Conservation (phyloP, 352 stramenopile species). For the Pythium oligandrum region DNA sequence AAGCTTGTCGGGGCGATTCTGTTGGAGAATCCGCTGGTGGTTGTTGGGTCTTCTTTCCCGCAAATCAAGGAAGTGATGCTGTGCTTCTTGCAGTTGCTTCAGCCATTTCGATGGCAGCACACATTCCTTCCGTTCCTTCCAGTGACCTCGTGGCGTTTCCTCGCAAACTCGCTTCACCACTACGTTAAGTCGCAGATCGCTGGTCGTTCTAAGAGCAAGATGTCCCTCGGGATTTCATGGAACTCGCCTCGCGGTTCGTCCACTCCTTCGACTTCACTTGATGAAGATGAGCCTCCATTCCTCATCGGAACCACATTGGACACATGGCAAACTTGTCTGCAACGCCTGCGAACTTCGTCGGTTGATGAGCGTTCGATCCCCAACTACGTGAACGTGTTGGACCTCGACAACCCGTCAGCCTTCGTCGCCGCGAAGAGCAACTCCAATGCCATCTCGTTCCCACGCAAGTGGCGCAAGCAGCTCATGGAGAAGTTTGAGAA, state of each 20-base stretch:
- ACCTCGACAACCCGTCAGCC: conserved; percentile 52
- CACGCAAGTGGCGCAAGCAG: conserved; percentile 72
- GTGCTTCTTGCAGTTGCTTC: conserved; percentile 60
- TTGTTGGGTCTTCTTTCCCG: conserved; percentile 65
- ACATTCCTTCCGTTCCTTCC: conserved; percentile 74
- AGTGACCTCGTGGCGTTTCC: conserved; percentile 64
- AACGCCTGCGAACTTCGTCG: conserved; percentile 35
- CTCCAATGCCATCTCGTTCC: conserved; percentile 48
- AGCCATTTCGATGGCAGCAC: conserved; percentile 81
- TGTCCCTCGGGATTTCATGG: conserved; percentile 58
- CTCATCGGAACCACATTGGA: conserved; percentile 59
- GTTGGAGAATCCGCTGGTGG: conserved; percentile 70
- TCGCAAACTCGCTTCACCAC: conserved; percentile 54
- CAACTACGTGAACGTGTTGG: conserved; percentile 60
- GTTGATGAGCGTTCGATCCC: conserved; percentile 48
- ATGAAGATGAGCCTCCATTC: conserved; percentile 53
- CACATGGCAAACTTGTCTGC: conserved; percentile 62
- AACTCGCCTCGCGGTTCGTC: conserved; percentile 22
- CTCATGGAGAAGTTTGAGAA: conserved; percentile 75
- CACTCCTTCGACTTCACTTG: neutral
- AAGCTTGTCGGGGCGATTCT: conserved; percentile 68
- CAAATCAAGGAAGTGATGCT: conserved; percentile 74
- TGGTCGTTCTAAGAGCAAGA: conserved; percentile 47
- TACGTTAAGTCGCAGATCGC: conserved; percentile 49
- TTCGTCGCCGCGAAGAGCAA: conserved; percentile 54